Conservation (phyloP, 129 eudicot genomes). For the Tagetes patula region DNA sequence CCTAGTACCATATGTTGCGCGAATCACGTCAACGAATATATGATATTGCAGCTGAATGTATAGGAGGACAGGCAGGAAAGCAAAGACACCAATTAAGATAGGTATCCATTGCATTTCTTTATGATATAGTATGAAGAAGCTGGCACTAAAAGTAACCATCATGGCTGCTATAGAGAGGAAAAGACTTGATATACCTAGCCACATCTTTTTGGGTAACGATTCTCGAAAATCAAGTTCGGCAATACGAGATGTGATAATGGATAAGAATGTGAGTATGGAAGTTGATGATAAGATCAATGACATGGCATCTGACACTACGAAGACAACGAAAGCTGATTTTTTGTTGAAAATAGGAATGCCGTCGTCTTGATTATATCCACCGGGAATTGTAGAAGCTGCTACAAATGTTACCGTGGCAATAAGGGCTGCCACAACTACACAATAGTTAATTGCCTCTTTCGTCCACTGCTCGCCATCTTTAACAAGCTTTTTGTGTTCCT, state of each 20-base stretch:
- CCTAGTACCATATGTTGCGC: background rate
- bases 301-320: conserved; percentile 6
- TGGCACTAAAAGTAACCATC: background rate
- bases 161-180: background rate
- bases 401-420: conserved; percentile 15
- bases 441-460: background rate
- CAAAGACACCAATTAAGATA: background rate
- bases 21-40: background rate
- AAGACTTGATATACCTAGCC: background rate
- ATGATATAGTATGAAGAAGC: background rate
- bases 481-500: conserved; percentile 11
- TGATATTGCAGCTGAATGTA: background rate
- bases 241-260: background rate
- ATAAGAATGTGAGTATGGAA: background rate
- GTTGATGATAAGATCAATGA: background rate
- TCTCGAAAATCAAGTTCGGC: background rate
- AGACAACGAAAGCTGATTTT: background rate
- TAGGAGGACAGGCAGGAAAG: background rate
- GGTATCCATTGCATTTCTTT: background rate
- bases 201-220: background rate
- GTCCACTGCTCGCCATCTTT: background rate
- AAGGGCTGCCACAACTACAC: conserved; percentile 3
- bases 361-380: background rate
- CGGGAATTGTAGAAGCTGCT: background rate
- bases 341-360: background rate